A percentile compares a stretch with the other conserved stretches of the same genome.
Conservation (phyloP, 306 rosid genomes). For the Casuarina equisetifolia region DNA sequence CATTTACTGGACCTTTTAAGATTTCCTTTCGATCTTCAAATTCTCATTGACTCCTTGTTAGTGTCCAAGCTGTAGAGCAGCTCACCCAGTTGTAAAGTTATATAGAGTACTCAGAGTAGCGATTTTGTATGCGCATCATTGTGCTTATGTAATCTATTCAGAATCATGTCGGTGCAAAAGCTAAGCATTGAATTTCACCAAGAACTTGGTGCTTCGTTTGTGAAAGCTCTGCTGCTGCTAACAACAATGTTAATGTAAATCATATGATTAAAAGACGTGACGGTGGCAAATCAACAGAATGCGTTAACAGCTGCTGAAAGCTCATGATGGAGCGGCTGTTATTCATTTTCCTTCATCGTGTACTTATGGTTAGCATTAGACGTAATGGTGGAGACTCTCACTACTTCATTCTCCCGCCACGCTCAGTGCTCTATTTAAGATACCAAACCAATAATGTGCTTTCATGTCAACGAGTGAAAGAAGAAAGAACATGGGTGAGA, state of each 20-base stretch:
- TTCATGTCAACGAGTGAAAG: background rate
- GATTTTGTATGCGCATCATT: background rate
- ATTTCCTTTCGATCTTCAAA: constrained; percentile 7
- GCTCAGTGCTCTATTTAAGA: background rate
- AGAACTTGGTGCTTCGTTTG: background rate
- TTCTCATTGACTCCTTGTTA: background rate
- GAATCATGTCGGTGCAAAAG: background rate
- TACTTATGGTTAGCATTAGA: background rate
- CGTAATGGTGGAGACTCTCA: background rate
- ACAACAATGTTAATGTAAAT: background rate
- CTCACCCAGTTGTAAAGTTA: constrained; percentile 2
- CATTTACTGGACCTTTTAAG: constrained; percentile 8
- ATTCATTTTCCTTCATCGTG: background rate
- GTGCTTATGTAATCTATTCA: background rate
- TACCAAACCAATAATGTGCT: background rate
- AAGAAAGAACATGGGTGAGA: background rate
- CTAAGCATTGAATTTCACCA: background rate
- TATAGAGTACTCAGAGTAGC: background rate
- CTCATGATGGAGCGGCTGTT: background rate
- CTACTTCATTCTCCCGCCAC: constrained; percentile 2
- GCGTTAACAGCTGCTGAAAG: background rate
- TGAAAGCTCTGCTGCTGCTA: constrained; percentile 11
- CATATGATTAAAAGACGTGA: no score
- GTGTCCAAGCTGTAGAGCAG: constrained; percentile 20
- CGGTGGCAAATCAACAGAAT: no score